Evolutionary conservation across 805 yeast genomes (phyloP).

Genomic region (Saturnispora silvae): DNA sequence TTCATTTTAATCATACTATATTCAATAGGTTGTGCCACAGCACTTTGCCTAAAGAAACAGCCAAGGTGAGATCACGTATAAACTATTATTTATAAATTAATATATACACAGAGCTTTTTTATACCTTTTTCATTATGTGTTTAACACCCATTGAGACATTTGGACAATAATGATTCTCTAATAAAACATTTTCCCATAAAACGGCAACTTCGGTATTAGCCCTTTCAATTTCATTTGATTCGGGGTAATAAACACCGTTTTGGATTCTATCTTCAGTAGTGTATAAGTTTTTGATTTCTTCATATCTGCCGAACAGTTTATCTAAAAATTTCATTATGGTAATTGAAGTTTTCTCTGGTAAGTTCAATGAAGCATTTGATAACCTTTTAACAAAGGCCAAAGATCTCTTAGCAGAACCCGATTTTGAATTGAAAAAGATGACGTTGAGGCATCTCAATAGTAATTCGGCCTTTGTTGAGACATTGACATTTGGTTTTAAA

Average conservation of each 20-base stretch:
- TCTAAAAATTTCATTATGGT: conserved; percentile 73
- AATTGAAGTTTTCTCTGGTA: conserved; percentile 81
- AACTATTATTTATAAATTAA: too few relatives aligned
- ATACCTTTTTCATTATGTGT: conserved; percentile 29
- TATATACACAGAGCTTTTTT: conserved; percentile 9
- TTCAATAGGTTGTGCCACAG: too few relatives aligned
- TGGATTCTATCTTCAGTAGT: conserved; percentile 82
- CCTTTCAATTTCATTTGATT: conserved; percentile 56
- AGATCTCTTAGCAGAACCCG: conserved; percentile 58
- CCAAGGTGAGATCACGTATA: too few relatives aligned
- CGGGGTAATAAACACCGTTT: conserved; percentile 67
- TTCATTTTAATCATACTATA: too few relatives aligned
- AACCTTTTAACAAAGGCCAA: conserved; percentile 76
- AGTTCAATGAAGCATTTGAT: conserved; percentile 52
- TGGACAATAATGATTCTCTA: conserved; percentile 79
- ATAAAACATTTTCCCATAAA: conserved; percentile 74
- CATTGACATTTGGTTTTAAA: conserved; percentile 62
- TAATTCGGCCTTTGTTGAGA: conserved; percentile 82
- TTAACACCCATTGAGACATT: conserved; percentile 59
- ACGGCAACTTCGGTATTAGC: conserved; percentile 83
- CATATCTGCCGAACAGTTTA: conserved; percentile 59
- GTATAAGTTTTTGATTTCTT: conserved; percentile 64
- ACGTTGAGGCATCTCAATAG: conserved; percentile 67
- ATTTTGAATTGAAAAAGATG: conserved; percentile 65
- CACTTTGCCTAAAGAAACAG: too few relatives aligned